Conservation (phyloP, 495 filamentous ascomycete species). For the Penicillium riverlandense region DNA sequence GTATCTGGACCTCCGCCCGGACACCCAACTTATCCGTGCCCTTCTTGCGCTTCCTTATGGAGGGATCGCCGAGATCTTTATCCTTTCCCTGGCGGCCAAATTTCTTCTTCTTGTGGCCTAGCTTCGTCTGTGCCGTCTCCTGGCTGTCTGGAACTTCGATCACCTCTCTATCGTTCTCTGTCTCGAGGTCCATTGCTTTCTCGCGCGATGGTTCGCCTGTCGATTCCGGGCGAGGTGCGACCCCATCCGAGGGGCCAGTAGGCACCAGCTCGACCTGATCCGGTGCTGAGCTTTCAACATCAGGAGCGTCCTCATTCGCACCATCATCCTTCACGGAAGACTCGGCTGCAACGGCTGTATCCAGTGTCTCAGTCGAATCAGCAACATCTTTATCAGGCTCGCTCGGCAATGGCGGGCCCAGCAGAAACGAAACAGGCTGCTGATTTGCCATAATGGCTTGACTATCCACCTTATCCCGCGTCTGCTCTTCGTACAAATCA, state of each 20-base stretch:
- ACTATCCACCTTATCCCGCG: slow-evolving; percentile 10
- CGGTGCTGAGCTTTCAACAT: neutral
- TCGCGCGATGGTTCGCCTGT: too few species aligned
- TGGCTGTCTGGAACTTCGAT: slow-evolving; percentile 31
- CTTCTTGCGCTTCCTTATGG: neutral
- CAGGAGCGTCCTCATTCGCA: neutral
- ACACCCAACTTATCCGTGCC: neutral
- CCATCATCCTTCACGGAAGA: neutral
- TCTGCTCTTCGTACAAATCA: slow-evolving; percentile 40
- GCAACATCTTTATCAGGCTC: neutral
- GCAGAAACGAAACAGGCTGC: slow-evolving; percentile 28
- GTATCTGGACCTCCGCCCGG: slow-evolving; percentile 12
- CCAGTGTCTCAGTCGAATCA: neutral
- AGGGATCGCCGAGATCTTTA: too few species aligned
- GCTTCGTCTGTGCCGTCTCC: slow-evolving; percentile 7
- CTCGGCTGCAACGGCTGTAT: neutral
- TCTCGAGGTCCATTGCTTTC: too few species aligned
- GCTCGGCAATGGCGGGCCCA: slow-evolving; percentile 10
- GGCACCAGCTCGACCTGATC: slow-evolving; percentile 7
- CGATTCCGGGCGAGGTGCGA: too few species aligned
- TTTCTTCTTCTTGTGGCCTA: neutral
- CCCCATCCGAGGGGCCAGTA: neutral
- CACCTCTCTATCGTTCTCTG: slow-evolving; percentile 7
- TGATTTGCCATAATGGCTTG: slow-evolving; percentile 22
- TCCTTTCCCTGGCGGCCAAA: too few species aligned